Conservation (phyloP, 495 filamentous ascomycete species). For the Penicillium subrubescens region DNA sequence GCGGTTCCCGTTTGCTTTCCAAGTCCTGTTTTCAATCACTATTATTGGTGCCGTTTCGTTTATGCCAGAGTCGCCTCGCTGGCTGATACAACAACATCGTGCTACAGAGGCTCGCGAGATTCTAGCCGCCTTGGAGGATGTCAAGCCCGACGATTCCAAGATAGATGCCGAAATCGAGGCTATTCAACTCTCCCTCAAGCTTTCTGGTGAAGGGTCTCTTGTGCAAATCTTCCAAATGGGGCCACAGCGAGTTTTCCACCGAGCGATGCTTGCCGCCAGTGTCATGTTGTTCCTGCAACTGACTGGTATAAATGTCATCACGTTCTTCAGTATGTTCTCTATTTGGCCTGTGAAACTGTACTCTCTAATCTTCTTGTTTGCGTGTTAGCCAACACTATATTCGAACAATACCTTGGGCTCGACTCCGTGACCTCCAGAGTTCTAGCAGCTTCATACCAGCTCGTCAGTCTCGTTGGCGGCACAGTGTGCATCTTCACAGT, state of each 20-base stretch:
- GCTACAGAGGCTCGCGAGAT: slow-evolving; percentile 48
- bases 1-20: slow-evolving; percentile 50
- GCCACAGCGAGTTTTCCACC: slow-evolving; percentile 28
- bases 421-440: slow-evolving; percentile 16
- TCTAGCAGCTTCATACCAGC: slow-evolving; percentile 23
- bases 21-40: slow-evolving; percentile 53
- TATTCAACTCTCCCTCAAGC: slow-evolving; percentile 36
- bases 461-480: slow-evolving; percentile 17
- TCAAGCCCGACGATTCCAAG: slow-evolving; percentile 1
- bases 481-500: slow-evolving; percentile 23
- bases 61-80: slow-evolving; percentile 62
- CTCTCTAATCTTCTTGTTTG: not conserved
- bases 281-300: slow-evolving; percentile 53
- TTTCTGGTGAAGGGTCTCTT: slow-evolving; percentile 10
- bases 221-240: slow-evolving; percentile 26
- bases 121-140: slow-evolving; percentile 26
- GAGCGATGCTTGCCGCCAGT: slow-evolving; percentile 26
- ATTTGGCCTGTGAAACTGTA: too few relatives aligned
- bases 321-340: slow-evolving; percentile 45
- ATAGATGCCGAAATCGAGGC: slow-evolving; percentile 32
- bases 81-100: slow-evolving; percentile 51
- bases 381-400: slow-evolving; percentile 17
- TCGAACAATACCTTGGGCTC: slow-evolving; percentile 20
- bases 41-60: slow-evolving; percentile 57
- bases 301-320: slow-evolving; percentile 60